Base-by-base conservation (phyloP, 2,329 filamentous ascomycete genomes). In the Elsinoe ampelina region DNA sequence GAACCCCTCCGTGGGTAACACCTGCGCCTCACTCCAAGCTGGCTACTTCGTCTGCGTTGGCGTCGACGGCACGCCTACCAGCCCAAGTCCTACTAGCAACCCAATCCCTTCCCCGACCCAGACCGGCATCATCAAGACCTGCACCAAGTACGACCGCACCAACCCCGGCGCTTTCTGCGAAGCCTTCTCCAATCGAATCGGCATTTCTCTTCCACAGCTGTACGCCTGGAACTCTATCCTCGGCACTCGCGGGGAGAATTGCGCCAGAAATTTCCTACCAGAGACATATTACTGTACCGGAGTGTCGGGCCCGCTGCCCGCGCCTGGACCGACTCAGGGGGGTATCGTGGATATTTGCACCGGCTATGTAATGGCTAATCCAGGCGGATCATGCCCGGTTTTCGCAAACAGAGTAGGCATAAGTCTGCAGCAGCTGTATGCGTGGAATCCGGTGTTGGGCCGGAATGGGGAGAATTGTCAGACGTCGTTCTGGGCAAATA, bases 1-100 rank as follows among this genome's bases (percentile, higher is more conserved):
- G 66, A 69, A 70, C 54, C 15, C 60, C 5, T 61, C 66, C 2
- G 58, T 70, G 2, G 66, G 63, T 1, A 54, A 22, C 7, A 58
- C 59, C 30, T 61, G 62, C 22, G 39, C 57, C 22, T 59, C 60
- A 32, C 62, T 60, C 35, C 39, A 42, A 11, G 59, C 51, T n/a
- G 38, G 51, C 60, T 55, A 61, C 59, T 26, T 34, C 22, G 43
- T 54, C 32, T 34, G 54, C 15, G 39, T 34, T 10, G 38, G 35
- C 32, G 2, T 39, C 15, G 12, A 4, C 35, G n/a, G 32, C 32
- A 36, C 48, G 1, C 17, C 48, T 13, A 52, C 32, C 32, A n/a
- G n/a, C 15, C 48, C 48, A 11, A 20, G 5, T 17, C 3, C 34
- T 3, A 54, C 50, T 3, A 30, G 34, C 12, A 39, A 38, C n/a